Evolutionary conservation across 805 yeast species (phyloP), one percentile per base, ranked within the genome.

Genomic region (Monosporozyma servazzii): DNA sequence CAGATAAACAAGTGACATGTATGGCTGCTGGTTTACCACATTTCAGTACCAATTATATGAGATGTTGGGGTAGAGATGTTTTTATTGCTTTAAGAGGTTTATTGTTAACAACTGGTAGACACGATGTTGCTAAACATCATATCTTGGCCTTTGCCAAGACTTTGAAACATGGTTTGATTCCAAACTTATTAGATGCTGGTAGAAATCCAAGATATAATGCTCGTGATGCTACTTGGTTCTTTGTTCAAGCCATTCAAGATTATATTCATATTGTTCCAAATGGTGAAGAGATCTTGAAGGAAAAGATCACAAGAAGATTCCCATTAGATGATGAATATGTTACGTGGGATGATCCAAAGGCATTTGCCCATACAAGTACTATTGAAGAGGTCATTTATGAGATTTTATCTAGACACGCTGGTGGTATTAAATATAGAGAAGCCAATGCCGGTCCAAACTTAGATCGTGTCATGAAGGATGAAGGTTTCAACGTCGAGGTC

Each of bases 21-120:
- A 74, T 91, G 79, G 96, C 98, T 15, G 99, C 99, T 1, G 99
- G 98, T 1, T 75, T 91, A 54, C 99, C 99, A 1, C 97, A 89
- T 68, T 91, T 91, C 70, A 83, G 93, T 64, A 78, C 77, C 53
- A 88, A 85, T 56, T 90, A 86, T 67, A 89, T 91, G 96, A 77
- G 99, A 67, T 88, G 96, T 65, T 91, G 99, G 99, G 99, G 99
- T 21, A 78, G 99, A 63, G 99, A 91, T 68, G 95, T 89, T 0
- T 93, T 93, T 65, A 84, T 91, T 45, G 78, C 96, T 0, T 75
- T 86, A 43, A 74, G 96, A 54, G 99, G 99, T 0, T 73, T 91
- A 47, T 69, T 89, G 51, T 70, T 89, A 23, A 82, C 86, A 1
- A 78, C 96, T 0, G 90, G 85, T 10, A 75, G 98, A 51, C 81